These are phyloP conservation scores for Stephania yunnanensis DNA, from an alignment of 164 flowering plant genomes.

Conservation along the genomic window DNA sequence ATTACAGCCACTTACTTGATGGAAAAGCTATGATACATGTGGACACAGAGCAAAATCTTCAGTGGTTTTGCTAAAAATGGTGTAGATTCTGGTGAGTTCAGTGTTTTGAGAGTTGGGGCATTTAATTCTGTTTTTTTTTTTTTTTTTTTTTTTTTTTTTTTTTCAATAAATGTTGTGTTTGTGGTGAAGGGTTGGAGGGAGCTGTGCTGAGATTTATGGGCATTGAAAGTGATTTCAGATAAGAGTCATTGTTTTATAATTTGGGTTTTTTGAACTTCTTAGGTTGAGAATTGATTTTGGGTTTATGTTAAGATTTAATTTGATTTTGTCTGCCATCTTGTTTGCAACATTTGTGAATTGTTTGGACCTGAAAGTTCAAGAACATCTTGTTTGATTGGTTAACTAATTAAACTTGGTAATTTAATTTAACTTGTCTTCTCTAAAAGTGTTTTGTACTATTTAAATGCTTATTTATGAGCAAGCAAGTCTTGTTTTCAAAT, in stretches of 20 bases:
- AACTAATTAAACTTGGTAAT: background rate
- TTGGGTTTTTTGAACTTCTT: background rate
- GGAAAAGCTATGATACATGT: background rate
- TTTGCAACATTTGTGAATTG: background rate
- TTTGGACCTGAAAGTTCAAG: background rate
- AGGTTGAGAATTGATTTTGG: background rate
- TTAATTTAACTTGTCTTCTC: no score
- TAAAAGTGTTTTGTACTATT: no score
- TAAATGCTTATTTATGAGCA: no score
- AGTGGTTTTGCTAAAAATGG: background rate
- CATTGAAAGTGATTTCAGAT: background rate
- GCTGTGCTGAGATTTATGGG: background rate
- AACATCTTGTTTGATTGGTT: background rate
- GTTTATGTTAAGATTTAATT: background rate
- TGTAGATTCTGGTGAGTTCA: constrained; percentile 1
- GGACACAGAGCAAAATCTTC: background rate
- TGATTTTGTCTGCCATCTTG: background rate
- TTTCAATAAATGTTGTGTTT: background rate
- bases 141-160: background rate
- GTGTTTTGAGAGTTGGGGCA: background rate
- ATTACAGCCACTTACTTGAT: background rate
- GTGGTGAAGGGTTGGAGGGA: background rate
- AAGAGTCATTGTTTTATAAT: background rate
- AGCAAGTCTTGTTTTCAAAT: no score
- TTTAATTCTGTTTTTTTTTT: background rate